Conservation (phyloP, 2,329 filamentous ascomycete genomes). For the Neoscytalidium dimidiatum region DNA sequence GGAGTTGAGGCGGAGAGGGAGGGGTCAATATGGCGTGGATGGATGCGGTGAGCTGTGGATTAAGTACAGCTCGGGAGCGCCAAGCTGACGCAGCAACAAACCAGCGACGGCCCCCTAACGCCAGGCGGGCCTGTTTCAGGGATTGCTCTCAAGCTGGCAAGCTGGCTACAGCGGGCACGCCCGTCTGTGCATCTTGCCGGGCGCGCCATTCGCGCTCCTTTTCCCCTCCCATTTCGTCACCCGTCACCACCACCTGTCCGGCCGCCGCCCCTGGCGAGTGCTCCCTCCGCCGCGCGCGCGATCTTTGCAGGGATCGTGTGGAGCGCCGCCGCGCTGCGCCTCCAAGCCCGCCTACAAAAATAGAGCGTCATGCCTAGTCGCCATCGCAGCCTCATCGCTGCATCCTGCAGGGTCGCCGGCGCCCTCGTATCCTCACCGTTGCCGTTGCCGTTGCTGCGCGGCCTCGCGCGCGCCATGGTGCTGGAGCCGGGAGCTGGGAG, state of each 20-base stretch:
- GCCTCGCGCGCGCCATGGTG: not conserved
- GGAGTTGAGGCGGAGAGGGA: constrained; percentile 11
- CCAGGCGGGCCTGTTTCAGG: constrained; percentile 14
- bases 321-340: constrained; percentile 16
- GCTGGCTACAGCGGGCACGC: constrained; percentile 12
- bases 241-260: constrained; percentile 8
- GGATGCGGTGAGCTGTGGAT: constrained; percentile 16
- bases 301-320: constrained; percentile 17
- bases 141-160: not conserved
- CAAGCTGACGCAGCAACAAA: constrained; percentile 10
- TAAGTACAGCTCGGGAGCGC: constrained; percentile 17
- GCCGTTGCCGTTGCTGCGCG: not conserved
- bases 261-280: constrained; percentile 5
- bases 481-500: too few relatives aligned
- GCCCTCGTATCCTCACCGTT: constrained; percentile 9
- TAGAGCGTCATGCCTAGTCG: constrained; percentile 8
- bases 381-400: constrained; percentile 15
- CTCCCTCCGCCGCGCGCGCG: constrained; percentile 12
- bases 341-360: constrained; percentile 11
- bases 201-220: constrained; percentile 16
- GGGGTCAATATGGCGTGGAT: constrained; percentile 4
- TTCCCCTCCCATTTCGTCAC: constrained; percentile 18
- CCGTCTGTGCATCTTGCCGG: constrained; percentile 12
- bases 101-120: constrained; percentile 12
- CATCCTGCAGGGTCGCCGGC: constrained; percentile 11